Evolutionary conservation across 1,139 yeast species (phyloP).

Genomic region (Kazachstania sp.): DNA sequence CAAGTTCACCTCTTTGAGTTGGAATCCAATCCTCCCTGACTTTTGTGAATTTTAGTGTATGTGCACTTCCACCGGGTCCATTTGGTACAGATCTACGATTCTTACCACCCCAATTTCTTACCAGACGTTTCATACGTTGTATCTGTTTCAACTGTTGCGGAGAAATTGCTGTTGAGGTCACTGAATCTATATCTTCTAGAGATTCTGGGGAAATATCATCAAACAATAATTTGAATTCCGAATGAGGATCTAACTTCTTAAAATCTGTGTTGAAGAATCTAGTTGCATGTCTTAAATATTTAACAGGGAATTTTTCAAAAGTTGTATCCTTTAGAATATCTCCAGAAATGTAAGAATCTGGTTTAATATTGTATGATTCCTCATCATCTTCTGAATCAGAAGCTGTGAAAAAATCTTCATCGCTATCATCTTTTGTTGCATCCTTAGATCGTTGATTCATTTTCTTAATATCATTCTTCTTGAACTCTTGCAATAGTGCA

Average conservation of each 20-base stretch:
- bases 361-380: slow-evolving; percentile 31
- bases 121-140: slow-evolving; percentile 50
- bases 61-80: slow-evolving; percentile 53
- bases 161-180: slow-evolving; percentile 43
- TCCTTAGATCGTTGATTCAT: slow-evolving; percentile 7
- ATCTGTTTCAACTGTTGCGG: slow-evolving; percentile 62
- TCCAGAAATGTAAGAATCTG: slow-evolving; percentile 23
- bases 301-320: slow-evolving; percentile 10
- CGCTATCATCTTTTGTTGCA: slow-evolving; percentile 14
- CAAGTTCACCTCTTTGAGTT: slow-evolving; percentile 51
- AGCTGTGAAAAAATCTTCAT: slow-evolving; percentile 34
- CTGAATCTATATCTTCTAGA: slow-evolving; percentile 63
- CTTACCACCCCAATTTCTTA: slow-evolving; percentile 78
- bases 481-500: slow-evolving; percentile 24
- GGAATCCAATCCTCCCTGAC: slow-evolving; percentile 81
- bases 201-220: slow-evolving; percentile 65
- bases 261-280: slow-evolving; percentile 38
- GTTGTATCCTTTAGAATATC: slow-evolving; percentile 32
- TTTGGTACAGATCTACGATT: slow-evolving; percentile 53
- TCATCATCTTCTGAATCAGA: slow-evolving; percentile 29
- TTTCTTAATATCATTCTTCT: slow-evolving; percentile 17
- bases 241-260: slow-evolving; percentile 67
- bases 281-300: slow-evolving; percentile 31
- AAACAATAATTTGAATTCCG: slow-evolving; percentile 63
- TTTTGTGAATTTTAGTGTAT: slow-evolving; percentile 60